Percentiles rank a stretch among this genome's conserved stretches.
These are phyloP conservation scores for Calonectria montana DNA, from an alignment of 2,329 filamentous ascomycete species.

Conservation along the genomic window DNA sequence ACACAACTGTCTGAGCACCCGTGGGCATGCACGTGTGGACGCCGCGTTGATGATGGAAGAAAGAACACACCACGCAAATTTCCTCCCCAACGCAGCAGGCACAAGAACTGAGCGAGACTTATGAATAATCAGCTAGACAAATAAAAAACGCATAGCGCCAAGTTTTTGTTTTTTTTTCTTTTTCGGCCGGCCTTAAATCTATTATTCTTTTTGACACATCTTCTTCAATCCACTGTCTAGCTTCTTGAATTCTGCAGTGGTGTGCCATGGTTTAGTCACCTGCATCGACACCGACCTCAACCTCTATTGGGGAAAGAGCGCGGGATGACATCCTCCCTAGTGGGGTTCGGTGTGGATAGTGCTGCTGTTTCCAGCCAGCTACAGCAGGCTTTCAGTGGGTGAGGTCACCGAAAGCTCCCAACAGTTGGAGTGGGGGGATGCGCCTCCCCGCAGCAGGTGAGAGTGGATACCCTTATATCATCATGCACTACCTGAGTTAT, in stretches of 20 bases:
- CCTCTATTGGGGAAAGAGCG: constrained; percentile 16
- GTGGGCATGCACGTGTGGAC: not conserved
- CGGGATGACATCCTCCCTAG: constrained; percentile 34
- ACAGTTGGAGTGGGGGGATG: constrained; percentile 16
- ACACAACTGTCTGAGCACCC: not conserved
- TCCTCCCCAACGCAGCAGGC: no score
- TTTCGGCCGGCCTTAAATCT: no score
- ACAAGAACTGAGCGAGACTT: no score
- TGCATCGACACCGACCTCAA: not conserved
- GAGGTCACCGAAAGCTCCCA: constrained; percentile 10
- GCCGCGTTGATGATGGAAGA: not conserved
- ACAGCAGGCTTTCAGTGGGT: constrained; percentile 5
- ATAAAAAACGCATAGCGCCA: no score
- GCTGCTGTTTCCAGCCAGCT: not conserved
- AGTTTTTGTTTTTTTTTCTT: no score
- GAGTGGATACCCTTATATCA: constrained; percentile 12
- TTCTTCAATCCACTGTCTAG: no score
- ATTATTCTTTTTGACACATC: no score
- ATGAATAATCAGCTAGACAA: no score
- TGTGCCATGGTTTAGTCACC: no score
- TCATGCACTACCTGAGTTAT: constrained; percentile 10
- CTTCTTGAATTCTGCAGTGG: no score
- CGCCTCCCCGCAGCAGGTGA: constrained; percentile 17
- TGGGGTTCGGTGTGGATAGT: constrained; percentile 24
- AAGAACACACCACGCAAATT: no score